Evolutionary conservation across 1,284 basidiomycete genomes (phyloP), one percentile per base, ranked within the genome.

Genomic region (Rhodotorula sp.): DNA sequence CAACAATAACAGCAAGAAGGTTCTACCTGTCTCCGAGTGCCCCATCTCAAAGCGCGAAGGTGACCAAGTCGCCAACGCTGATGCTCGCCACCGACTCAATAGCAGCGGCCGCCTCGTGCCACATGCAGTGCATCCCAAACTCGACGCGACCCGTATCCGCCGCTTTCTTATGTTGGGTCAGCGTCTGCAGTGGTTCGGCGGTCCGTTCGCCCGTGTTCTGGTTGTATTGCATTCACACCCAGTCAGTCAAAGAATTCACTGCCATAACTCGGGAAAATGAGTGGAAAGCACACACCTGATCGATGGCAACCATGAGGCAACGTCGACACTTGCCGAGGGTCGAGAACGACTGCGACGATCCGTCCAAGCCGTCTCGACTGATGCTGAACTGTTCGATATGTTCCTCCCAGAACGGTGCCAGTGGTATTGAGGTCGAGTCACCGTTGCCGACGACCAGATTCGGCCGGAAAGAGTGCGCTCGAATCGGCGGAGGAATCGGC

Each of bases 231-330:
- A n/a, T n/a, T n/a, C n/a, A n/a, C n/a, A n/a, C n/a, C n/a, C n/a
- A n/a, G n/a, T n/a, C n/a, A n/a, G n/a, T n/a, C n/a, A n/a, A n/a
- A n/a, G n/a, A n/a, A n/a, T n/a, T n/a, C n/a, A n/a, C n/a, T n/a
- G n/a, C n/a, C n/a, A n/a, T n/a, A n/a, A n/a, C n/a, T n/a, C n/a
- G n/a, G n/a, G n/a, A n/a, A n/a, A n/a, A n/a, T n/a, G n/a, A n/a
- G n/a, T n/a, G n/a, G n/a, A n/a, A n/a, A n/a, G n/a, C n/a, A n/a
- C n/a, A n/a, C n/a, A 65, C 72, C 59, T 74, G 73, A 54, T 74
- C 63, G 47, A 74, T 56, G 4, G 70, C 64, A 5, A 72, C 68
- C 73, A 74, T 74, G 56, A 74, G 28, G 43, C 73, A 74, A 21
- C 73, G 47, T n/a, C 73, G 38, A 48, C 73, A 74, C 28, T 57